These are phyloP conservation scores for Penicillium corylophilum DNA, from an alignment of 2,329 filamentous ascomycete species.

Conservation along the genomic window DNA sequence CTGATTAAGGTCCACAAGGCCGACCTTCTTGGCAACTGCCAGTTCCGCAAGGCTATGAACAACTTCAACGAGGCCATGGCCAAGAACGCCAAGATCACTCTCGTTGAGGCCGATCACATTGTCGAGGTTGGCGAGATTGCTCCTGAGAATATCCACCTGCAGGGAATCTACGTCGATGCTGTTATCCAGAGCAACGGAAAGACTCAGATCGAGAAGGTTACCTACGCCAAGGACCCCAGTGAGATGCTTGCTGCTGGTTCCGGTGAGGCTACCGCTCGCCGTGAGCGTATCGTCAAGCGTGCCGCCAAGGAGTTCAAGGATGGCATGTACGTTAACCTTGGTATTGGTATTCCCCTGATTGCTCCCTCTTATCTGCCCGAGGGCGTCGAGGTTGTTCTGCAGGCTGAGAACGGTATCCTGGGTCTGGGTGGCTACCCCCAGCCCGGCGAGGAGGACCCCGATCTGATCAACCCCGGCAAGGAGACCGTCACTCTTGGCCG, in stretches of 20 bases:
- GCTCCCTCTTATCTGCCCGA: constrained; percentile 72
- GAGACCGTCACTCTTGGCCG: constrained; percentile 78
- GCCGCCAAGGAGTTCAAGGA: constrained; percentile 80
- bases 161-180: constrained; percentile 81
- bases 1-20: constrained; percentile 75
- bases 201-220: constrained; percentile 77
- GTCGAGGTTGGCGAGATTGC: constrained; percentile 71
- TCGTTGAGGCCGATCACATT: constrained; percentile 83
- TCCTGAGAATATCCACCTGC: constrained; percentile 72
- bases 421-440: constrained; percentile 77
- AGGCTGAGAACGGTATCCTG: constrained; percentile 82
- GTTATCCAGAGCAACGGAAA: constrained; percentile 70
- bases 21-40: constrained; percentile 74
- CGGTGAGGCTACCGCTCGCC: constrained; percentile 67
- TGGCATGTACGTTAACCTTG: constrained; percentile 87
- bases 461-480: constrained; percentile 84
- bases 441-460: constrained; percentile 68
- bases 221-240: constrained; percentile 66
- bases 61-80: constrained; percentile 76
- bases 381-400: constrained; percentile 72
- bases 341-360: constrained; percentile 81
- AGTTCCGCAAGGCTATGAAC: constrained; percentile 74
- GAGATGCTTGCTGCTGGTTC: constrained; percentile 50
- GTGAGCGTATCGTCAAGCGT: constrained; percentile 76
- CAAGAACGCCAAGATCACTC: constrained; percentile 74